phyloP scores from a whole-genome alignment of 2,329 filamentous ascomycete species.

The Diplodia corticola region DNA sequence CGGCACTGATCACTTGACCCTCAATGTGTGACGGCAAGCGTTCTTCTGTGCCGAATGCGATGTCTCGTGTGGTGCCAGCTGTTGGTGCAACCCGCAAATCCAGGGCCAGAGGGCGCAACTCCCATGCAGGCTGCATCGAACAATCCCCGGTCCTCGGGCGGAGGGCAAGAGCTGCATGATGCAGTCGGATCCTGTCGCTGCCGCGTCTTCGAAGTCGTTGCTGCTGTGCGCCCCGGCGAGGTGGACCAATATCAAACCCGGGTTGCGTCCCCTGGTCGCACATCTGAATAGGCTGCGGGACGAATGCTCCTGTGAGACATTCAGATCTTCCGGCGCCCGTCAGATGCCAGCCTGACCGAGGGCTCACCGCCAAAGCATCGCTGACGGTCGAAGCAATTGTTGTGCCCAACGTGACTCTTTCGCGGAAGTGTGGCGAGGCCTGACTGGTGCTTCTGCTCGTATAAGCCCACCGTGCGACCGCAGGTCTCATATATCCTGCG shows the following conservation, averaged over 20 bases:
- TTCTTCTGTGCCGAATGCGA: slow-evolving; percentile 22
- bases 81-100: slow-evolving; percentile 9
- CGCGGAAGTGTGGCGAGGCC: slow-evolving; percentile 16
- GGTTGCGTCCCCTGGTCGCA: slow-evolving; percentile 15
- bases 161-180: slow-evolving; percentile 13
- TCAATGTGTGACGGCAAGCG: slow-evolving; percentile 22
- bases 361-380: slow-evolving; percentile 18
- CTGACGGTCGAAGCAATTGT: slow-evolving; percentile 2
- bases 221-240: slow-evolving; percentile 18
- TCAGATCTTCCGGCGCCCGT: slow-evolving; percentile 21
- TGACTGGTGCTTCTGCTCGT: slow-evolving; percentile 21
- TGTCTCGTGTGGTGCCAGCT: slow-evolving; percentile 23
- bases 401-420: slow-evolving; percentile 17
- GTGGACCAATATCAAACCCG: slow-evolving; percentile 21
- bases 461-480: slow-evolving; percentile 15
- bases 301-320: slow-evolving; percentile 18
- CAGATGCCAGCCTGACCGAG: slow-evolving; percentile 15
- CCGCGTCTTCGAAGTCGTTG: slow-evolving; percentile 6
- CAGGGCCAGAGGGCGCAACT: slow-evolving; percentile 2
- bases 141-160: slow-evolving; percentile 20
- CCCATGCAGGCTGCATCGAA: slow-evolving; percentile 14
- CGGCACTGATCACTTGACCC: slow-evolving; percentile 20
- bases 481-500: slow-evolving; percentile 16
- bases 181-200: slow-evolving; percentile 7
- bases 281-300: slow-evolving; percentile 17